Base-by-base conservation (phyloP, 441 rosid genomes). In the Capsella rubella region DNA sequence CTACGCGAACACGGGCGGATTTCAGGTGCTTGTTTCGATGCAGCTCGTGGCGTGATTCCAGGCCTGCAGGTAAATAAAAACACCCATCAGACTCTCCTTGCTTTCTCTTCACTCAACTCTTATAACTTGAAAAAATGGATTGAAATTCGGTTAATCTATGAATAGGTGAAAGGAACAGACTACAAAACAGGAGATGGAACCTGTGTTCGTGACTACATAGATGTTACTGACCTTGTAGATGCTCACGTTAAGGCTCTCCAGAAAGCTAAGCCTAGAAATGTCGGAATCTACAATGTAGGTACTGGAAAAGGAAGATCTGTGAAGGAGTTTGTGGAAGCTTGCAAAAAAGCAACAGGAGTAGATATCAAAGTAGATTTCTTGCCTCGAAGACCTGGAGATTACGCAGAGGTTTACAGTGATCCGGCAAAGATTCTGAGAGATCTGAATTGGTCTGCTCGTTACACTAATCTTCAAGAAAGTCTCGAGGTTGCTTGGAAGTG, bases 11-110 rank as follows among this genome's bases (percentile, higher is more conserved):
- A 87, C 31, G 88, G 90, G 8, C 64, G 87, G 13, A 87, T 87
- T 37, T 87, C 90, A 39, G 88, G 87, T 54, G 87, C 90, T 56
- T 84, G 90, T 74, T 87, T 87, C n/a, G 90, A 87, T 71, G 90
- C 90, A 71, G 90, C 90, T 71, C 84, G 84, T 27, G 79, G 88
- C 8, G 84, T 87, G 57, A 82, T 79, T 9, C 71, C 83, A 15
- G 84, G 88, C 64, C 81, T 85, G 8, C 84, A 84, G 84, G 89
- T 83, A 14, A 35, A 29, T 16, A 39, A 0, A 1, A 34, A 57
- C 39, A n/a, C 37, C 8, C 18, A 34, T 55, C 43, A 42, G 16
- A 29, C 16, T 25, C 39, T 29, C 4, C 1, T 5, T 15, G 31
- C 45, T 52, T 65, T 37, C 40, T 21, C 37, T 47, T 25, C 0